These are phyloP conservation scores for Penicillium decumbens DNA, from an alignment of 2,329 filamentous ascomycete species.

Conservation along the genomic window DNA sequence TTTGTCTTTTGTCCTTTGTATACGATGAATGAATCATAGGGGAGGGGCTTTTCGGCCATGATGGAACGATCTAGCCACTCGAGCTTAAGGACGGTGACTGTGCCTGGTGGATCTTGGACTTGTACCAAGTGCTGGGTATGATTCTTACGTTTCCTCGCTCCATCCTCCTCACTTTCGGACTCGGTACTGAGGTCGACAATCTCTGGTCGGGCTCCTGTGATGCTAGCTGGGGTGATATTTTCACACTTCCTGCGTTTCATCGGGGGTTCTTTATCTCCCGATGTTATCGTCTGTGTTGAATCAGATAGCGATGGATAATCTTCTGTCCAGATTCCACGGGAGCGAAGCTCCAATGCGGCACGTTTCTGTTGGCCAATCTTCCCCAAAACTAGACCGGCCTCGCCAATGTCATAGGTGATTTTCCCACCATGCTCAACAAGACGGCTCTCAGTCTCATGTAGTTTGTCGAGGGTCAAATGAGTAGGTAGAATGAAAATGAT, in stretches of 20 bases:
- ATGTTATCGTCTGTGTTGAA: background rate
- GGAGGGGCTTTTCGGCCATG: constrained; percentile 39
- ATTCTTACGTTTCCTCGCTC: constrained; percentile 11
- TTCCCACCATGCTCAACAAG: constrained; percentile 53
- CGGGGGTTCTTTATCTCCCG: constrained; percentile 11
- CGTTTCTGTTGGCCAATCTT: constrained; percentile 65
- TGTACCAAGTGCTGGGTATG: constrained; percentile 8
- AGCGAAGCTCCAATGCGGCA: constrained; percentile 71
- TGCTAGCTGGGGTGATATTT: background rate
- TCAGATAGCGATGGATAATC: constrained; percentile 20
- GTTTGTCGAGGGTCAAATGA: constrained; percentile 60
- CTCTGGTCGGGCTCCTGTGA: constrained; percentile 4
- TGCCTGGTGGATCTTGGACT: constrained; percentile 19
- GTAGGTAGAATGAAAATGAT: constrained; percentile 69
- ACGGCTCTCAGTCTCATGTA: constrained; percentile 60
- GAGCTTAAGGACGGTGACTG: constrained; percentile 49
- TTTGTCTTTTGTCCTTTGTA: constrained; percentile 48
- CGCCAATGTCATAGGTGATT: constrained; percentile 65
- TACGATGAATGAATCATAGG: constrained; percentile 48
- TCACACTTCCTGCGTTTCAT: constrained; percentile 26
- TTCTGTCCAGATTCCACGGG: constrained; percentile 55
- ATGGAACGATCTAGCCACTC: constrained; percentile 53
- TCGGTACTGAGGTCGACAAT: constrained; percentile 31
- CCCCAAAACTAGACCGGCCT: constrained; percentile 70
- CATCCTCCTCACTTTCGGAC: constrained; percentile 29